Percentiles rank a stretch among this genome's conserved stretches.
phyloP scores from a whole-genome alignment of 2,329 filamentous ascomycete species.

The Helminthosporium solani region DNA sequence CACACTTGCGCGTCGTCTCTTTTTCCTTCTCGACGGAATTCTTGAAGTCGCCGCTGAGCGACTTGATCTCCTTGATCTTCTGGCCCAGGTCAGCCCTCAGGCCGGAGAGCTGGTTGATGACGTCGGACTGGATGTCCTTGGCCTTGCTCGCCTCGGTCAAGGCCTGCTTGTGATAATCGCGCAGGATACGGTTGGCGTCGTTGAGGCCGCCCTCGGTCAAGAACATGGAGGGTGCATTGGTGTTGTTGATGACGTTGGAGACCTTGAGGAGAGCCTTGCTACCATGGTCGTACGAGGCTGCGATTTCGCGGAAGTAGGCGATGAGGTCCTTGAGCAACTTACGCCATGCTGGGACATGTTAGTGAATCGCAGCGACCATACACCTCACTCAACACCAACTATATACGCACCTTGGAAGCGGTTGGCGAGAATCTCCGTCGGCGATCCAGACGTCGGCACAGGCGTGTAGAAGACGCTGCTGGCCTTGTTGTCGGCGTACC shows the following conservation, averaged over 20 bases:
- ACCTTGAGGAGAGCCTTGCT: constrained; percentile 81
- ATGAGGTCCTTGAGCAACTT: constrained; percentile 95
- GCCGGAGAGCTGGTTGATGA: constrained; percentile 82
- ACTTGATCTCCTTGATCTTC: constrained; percentile 99
- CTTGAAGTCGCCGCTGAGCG: constrained; percentile 90
- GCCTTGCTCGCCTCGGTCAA: constrained; percentile 83
- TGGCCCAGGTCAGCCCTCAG: constrained; percentile 85
- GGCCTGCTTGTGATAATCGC: constrained; percentile 78
- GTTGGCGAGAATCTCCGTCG: constrained; percentile 82
- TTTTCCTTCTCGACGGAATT: constrained; percentile 96
- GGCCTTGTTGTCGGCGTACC: constrained; percentile 65
- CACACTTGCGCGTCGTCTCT: constrained; percentile 75
- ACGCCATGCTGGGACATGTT: constrained; percentile 71
- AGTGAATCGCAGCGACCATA: constrained; percentile 8
- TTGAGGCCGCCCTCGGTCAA: constrained; percentile 79
- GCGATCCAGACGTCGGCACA: constrained; percentile 81
- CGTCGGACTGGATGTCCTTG: constrained; percentile 85
- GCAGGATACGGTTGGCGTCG: constrained; percentile 79
- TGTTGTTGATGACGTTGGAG: constrained; percentile 81
- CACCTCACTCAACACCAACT: neutral
- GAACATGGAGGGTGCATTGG: constrained; percentile 71
- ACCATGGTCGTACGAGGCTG: constrained; percentile 81
- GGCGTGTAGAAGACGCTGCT: constrained; percentile 89
- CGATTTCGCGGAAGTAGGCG: constrained; percentile 88
- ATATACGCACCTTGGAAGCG: constrained; percentile 76